These are phyloP conservation scores for Metschnikowia lunata DNA, from an alignment of 805 yeast species.

Conservation along the genomic window DNA sequence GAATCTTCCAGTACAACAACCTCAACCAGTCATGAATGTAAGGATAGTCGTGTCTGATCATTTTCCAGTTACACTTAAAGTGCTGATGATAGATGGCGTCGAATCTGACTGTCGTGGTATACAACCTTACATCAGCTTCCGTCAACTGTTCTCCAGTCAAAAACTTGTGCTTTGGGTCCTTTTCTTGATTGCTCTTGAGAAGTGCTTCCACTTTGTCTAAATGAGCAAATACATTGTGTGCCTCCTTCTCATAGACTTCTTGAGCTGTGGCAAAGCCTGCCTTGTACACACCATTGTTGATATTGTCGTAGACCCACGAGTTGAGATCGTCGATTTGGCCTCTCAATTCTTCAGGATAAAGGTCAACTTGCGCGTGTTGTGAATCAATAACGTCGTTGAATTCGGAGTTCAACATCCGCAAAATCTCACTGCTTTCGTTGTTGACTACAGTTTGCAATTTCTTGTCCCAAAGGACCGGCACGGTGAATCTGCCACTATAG, in stretches of 20 bases:
- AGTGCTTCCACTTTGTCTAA: constrained; percentile 68
- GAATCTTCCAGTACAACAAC: constrained; percentile 73
- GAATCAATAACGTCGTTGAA: constrained; percentile 56
- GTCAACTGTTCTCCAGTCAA: constrained; percentile 66
- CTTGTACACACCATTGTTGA: constrained; percentile 92
- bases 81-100: constrained; percentile 94
- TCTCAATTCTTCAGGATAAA: constrained; percentile 56
- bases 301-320: constrained; percentile 74
- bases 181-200: constrained; percentile 42
- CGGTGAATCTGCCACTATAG: constrained; percentile 81
- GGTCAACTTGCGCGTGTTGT: constrained; percentile 48
- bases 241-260: constrained; percentile 73
- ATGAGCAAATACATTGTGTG: constrained; percentile 55
- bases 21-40: constrained; percentile 73
- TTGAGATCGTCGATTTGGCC: constrained; percentile 70
- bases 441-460: constrained; percentile 78
- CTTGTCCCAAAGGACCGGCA: constrained; percentile 91
- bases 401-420: constrained; percentile 75
- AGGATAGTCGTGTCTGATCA: constrained; percentile 79
- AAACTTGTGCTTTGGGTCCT: constrained; percentile 22
- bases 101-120: constrained; percentile 82
- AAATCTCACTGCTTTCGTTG: constrained; percentile 87
- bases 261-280: constrained; percentile 85
- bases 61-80: constrained; percentile 85
- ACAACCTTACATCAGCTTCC: constrained; percentile 87